phyloP scores from a whole-genome alignment of 2,329 filamentous ascomycete species.

The Phyllosticta citrichinensis region DNA sequence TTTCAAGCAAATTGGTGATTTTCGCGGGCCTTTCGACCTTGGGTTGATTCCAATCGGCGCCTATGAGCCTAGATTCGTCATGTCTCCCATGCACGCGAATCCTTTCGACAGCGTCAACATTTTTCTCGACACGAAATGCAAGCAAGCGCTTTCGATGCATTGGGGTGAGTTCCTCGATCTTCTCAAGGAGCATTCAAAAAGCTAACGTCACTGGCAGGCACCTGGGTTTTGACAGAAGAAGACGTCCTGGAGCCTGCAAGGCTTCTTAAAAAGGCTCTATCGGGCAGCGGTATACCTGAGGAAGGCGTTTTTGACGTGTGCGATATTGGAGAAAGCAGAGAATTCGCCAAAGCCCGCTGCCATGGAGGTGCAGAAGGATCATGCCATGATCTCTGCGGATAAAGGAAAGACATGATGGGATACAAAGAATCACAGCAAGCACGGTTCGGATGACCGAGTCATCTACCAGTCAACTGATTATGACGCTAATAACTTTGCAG shows the following conservation, averaged over 20 bases:
- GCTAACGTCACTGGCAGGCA: conserved; percentile 13
- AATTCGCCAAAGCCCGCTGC: conserved; percentile 40
- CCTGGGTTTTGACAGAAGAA: conserved; percentile 76
- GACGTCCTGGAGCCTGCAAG: conserved; percentile 74
- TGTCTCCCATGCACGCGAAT: conserved; percentile 76
- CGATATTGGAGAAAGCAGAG: conserved; percentile 72
- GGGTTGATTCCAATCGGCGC: conserved; percentile 91
- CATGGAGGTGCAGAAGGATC: background rate
- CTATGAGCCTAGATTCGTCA: conserved; percentile 63
- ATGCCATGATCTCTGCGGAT: background rate
- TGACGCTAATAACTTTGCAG: background rate
- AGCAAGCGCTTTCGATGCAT: conserved; percentile 73
- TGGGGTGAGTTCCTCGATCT: conserved; percentile 52
- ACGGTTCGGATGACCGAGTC: background rate
- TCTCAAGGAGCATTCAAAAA: background rate
- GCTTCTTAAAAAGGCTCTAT: conserved; percentile 62
- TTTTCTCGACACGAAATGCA: conserved; percentile 72
- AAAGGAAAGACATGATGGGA: background rate
- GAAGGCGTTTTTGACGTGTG: conserved; percentile 71
- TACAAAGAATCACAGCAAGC: background rate
- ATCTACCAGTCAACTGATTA: background rate
- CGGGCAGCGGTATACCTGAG: conserved; percentile 55
- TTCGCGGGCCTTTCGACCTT: conserved; percentile 78
- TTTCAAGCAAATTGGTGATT: conserved; percentile 71
- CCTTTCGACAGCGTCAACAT: conserved; percentile 85